These are phyloP conservation scores for Pelargonium myrrhifolium DNA, from an alignment of 441 rosid species.

Conservation along the genomic window DNA sequence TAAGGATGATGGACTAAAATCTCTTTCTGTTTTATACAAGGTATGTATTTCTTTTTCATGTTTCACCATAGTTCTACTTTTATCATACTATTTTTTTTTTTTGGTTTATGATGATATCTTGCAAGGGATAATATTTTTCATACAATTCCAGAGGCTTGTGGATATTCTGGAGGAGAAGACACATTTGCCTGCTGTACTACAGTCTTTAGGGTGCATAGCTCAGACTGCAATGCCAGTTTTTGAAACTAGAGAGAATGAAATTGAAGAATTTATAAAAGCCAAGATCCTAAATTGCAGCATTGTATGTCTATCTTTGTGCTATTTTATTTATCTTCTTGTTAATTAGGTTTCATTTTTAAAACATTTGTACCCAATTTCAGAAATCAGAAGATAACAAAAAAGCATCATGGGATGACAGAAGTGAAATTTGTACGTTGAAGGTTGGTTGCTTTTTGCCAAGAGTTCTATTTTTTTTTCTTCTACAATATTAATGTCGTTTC, in stretches of 20 bases:
- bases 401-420: slow-evolving; percentile 70
- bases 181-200: slow-evolving; percentile 87
- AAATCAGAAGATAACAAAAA: slow-evolving; percentile 43
- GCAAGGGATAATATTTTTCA: slow-evolving; percentile 20
- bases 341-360: slow-evolving; percentile 13
- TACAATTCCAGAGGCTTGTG: slow-evolving; percentile 74
- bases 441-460: slow-evolving; percentile 35
- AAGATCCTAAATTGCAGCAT: slow-evolving; percentile 54
- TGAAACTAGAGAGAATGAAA: slow-evolving; percentile 91
- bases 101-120: not conserved
- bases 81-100: not conserved
- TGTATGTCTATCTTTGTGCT: slow-evolving; percentile 45
- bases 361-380: slow-evolving; percentile 41
- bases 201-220: slow-evolving; percentile 95
- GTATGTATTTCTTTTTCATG: slow-evolving; percentile 23
- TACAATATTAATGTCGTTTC: not conserved
- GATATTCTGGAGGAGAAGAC: slow-evolving; percentile 90
- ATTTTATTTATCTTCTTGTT: slow-evolving; percentile 13
- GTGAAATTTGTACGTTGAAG: slow-evolving; percentile 84
- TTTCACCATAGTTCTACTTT: not conserved
- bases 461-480: slow-evolving; percentile 5
- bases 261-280: slow-evolving; percentile 68
- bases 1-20: slow-evolving; percentile 94
- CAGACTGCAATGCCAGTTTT: slow-evolving; percentile 97
- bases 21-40: slow-evolving; percentile 97